Conservation (phyloP, 2,329 filamentous ascomycete species). For the Akanthomyces muscarius region DNA sequence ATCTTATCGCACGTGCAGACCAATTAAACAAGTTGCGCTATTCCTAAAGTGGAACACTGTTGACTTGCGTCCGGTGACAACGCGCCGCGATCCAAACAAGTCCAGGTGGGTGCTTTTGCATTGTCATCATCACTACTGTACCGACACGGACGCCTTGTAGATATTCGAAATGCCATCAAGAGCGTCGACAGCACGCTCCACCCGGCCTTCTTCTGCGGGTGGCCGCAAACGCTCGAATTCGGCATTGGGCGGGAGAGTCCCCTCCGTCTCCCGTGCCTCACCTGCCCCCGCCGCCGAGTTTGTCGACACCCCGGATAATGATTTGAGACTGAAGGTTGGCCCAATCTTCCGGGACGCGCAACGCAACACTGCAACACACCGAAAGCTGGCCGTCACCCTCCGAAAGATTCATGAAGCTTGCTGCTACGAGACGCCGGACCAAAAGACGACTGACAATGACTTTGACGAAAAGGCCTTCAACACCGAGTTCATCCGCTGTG, state of each 20-base stretch:
- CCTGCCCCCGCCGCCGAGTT: slow-evolving; percentile 67
- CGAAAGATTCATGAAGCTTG: slow-evolving; percentile 89
- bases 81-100: slow-evolving; percentile 18
- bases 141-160: not conserved
- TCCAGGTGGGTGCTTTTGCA: not conserved
- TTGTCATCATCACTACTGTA: slow-evolving; percentile 5
- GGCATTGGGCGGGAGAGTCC: slow-evolving; percentile 38
- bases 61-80: slow-evolving; percentile 24
- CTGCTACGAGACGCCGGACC: slow-evolving; percentile 57
- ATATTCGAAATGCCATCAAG: slow-evolving; percentile 45
- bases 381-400: slow-evolving; percentile 82
- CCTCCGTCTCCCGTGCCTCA: slow-evolving; percentile 45
- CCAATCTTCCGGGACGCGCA: slow-evolving; percentile 77
- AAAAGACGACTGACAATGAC: slow-evolving; percentile 55
- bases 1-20: slow-evolving; percentile 34
- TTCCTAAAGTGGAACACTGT: slow-evolving; percentile 30
- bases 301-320: slow-evolving; percentile 66
- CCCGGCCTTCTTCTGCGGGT: slow-evolving; percentile 41
- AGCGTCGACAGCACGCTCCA: slow-evolving; percentile 41
- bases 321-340: slow-evolving; percentile 70
- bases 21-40: slow-evolving; percentile 22
- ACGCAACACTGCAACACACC: slow-evolving; percentile 81
- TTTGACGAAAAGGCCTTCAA: slow-evolving; percentile 87
- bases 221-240: slow-evolving; percentile 38
- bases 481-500: slow-evolving; percentile 75